A percentile compares a stretch with the other conserved stretches of the same genome.
These are phyloP conservation scores for Kwoniella shivajii DNA, from an alignment of 1,284 basidiomycete genomes.

Conservation along the genomic window DNA sequence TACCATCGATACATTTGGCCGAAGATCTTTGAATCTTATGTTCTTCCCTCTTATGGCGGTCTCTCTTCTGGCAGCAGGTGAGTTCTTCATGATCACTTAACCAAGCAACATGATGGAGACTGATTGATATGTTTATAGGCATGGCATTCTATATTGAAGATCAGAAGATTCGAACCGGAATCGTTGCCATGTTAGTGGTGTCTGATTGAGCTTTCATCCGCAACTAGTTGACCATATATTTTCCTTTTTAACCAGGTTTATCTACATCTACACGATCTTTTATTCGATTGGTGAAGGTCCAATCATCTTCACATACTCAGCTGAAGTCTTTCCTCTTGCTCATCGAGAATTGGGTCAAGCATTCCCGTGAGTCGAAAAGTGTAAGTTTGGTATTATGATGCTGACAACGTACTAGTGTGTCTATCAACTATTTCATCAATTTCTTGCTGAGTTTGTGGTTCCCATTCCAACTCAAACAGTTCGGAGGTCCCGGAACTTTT, in stretches of 20 bases:
- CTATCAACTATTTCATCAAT: conserved; percentile 11
- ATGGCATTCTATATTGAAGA: conserved; percentile 59
- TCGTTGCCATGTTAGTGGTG: conserved; percentile 45
- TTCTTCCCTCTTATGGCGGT: conserved; percentile 59
- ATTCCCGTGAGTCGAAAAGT: background rate
- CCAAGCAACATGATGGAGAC: conserved; percentile 61
- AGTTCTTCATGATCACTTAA: conserved; percentile 70
- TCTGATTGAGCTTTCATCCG: conserved; percentile 31
- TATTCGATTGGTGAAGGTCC: conserved; percentile 66
- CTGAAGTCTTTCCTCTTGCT: conserved; percentile 57
- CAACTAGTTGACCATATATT: background rate
- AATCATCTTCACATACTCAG: conserved; percentile 49
- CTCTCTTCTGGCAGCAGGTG: conserved; percentile 66
- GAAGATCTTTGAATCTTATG: conserved; percentile 66
- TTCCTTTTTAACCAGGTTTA: conserved; percentile 21
- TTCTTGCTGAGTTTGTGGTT: conserved; percentile 7
- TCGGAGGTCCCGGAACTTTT: conserved; percentile 58
- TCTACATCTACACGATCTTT: conserved; percentile 52
- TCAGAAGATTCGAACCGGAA: conserved; percentile 1
- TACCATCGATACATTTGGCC: conserved; percentile 61
- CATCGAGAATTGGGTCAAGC: conserved; percentile 56
- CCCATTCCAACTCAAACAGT: conserved; percentile 14
- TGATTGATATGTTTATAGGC: background rate
- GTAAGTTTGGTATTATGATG: no score
- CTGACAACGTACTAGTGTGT: background rate